Percentiles rank a stretch among this genome's conserved stretches.
Conservation (phyloP, 768 basidiomycete genomes). For the Brasilioporus rufonigricans region DNA sequence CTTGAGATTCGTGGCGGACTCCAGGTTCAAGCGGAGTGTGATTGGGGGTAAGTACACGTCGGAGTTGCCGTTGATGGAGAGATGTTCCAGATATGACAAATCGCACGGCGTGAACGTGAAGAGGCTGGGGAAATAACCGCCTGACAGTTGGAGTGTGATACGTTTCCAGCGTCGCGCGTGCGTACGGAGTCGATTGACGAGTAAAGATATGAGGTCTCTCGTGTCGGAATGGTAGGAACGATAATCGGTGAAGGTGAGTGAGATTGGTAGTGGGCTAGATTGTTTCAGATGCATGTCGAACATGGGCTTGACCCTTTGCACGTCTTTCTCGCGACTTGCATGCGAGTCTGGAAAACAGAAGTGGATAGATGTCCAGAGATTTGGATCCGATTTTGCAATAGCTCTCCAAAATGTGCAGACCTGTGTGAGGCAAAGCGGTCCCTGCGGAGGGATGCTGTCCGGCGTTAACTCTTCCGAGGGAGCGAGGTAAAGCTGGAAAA, state of each 20-base stretch:
- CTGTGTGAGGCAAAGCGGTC: neutral
- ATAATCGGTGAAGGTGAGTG: conserved; percentile 19
- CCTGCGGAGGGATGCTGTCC: neutral
- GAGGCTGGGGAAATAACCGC: conserved; percentile 10
- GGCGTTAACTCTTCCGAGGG: neutral
- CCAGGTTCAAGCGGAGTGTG: neutral
- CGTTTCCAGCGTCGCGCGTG: conserved; percentile 19
- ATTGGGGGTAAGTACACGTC: neutral
- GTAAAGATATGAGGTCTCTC: conserved; percentile 5
- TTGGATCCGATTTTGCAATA: conserved; percentile 2
- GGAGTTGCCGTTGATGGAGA: conserved; percentile 9
- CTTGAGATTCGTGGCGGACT: conserved; percentile 12
- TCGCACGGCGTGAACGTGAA: conserved; percentile 17
- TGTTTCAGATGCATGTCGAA: conserved; percentile 14
- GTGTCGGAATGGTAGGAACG: conserved; percentile 10
- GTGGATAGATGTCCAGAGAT: conserved; percentile 23
- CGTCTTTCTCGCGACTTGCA: neutral
- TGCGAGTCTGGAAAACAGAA: conserved; percentile 6
- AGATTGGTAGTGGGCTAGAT: conserved; percentile 16
- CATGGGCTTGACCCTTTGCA: neutral
- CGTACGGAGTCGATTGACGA: conserved; percentile 11
- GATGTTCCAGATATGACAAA: conserved; percentile 13
- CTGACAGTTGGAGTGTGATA: conserved; percentile 12
- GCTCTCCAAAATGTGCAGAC: neutral
- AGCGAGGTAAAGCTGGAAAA: conserved; percentile 13